Percentiles rank a stretch among this genome's conserved stretches.
These are phyloP conservation scores for Amaranthus cruentus DNA, from an alignment of 148 eudicot species.

Conservation along the genomic window DNA sequence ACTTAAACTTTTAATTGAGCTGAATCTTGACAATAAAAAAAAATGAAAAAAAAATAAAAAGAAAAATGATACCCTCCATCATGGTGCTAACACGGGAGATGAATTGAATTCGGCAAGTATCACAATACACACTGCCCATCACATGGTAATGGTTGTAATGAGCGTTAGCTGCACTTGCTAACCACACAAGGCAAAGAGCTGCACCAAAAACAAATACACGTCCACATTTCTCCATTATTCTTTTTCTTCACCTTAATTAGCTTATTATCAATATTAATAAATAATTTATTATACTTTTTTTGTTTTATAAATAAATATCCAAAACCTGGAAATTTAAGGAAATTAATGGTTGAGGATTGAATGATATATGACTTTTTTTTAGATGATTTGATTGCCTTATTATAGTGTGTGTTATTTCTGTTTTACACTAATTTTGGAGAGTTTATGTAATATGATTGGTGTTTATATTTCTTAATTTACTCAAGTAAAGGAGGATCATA, in stretches of 20 bases:
- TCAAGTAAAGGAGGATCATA: slow-evolving; percentile 24
- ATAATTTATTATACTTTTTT: background rate
- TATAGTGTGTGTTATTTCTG: slow-evolving; percentile 12
- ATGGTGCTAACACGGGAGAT: slow-evolving; percentile 24
- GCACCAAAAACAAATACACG: slow-evolving; percentile 10
- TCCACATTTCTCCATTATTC: slow-evolving; percentile 17
- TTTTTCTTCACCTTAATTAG: background rate
- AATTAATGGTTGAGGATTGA: background rate
- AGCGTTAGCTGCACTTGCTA: slow-evolving; percentile 18
- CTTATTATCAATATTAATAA: background rate
- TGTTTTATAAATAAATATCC: background rate
- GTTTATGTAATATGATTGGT: background rate
- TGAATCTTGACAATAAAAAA: too few relatives aligned
- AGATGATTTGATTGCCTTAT: slow-evolving; percentile 11
- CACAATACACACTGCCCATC: slow-evolving; percentile 35
- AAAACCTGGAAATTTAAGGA: slow-evolving; percentile 9
- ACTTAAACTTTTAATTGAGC: background rate
- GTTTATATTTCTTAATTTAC: background rate
- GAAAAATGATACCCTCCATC: slow-evolving; percentile 20
- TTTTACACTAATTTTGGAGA: slow-evolving; percentile 24
- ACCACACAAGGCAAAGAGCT: slow-evolving; percentile 27
- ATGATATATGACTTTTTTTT: slow-evolving; percentile 1
- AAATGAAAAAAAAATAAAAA: background rate
- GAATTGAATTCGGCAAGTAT: slow-evolving; percentile 35
- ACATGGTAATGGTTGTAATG: slow-evolving; percentile 11